Base-by-base conservation (phyloP, 2,329 filamentous ascomycete species). In the Fusarium graminum region DNA sequence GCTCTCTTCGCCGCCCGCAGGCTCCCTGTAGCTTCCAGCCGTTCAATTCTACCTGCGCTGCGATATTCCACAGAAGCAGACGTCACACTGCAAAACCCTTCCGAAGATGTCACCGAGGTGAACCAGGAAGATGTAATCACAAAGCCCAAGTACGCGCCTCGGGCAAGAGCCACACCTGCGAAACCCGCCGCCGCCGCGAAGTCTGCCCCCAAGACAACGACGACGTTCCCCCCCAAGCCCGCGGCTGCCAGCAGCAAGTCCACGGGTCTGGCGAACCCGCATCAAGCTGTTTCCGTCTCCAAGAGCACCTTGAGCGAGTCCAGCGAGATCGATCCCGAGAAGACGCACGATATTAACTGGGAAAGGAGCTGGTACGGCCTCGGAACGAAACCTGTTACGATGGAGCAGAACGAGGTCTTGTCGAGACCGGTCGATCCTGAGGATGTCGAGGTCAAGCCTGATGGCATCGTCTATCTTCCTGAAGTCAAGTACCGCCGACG, bases 401-500 rank as follows among this genome's bases (percentile, higher is more conserved):
- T 87, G 43, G 90, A 93, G 78, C 86, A 90, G 52, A 85, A 87
- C 11, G 84, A 88, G 16, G 84, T 92, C 19, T 84, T 97, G 44
- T 85, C 91, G 64, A 82, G 86, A 56, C 88, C 89, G 3, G 77
- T 97, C 13, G 81, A 88, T 52, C 80, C 86, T 1, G 85, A 89
- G 45, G 94, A 98, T 79, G 89, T 99, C 54, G 95, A 99, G 82
- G 91, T 99, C 76, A 99, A 99, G 82, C 94, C 95, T 30, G 95
- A 99, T 80, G 95, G 95, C 32, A 94, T 99, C 70, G 83, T 98
- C 60, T 99, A 98, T 77, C 83, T 99, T 59, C 95, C 95, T 13
- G 95, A 99, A 84, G 98, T 99, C 83, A 97, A 98, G 81, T 99
- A 99, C 81, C 84, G 95, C 42, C 84, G 94, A 65, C 94, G 97